These are phyloP conservation scores for Ustanciosporium gigantosporum DNA, from an alignment of 1,284 basidiomycete genomes.

Conservation along the genomic window DNA sequence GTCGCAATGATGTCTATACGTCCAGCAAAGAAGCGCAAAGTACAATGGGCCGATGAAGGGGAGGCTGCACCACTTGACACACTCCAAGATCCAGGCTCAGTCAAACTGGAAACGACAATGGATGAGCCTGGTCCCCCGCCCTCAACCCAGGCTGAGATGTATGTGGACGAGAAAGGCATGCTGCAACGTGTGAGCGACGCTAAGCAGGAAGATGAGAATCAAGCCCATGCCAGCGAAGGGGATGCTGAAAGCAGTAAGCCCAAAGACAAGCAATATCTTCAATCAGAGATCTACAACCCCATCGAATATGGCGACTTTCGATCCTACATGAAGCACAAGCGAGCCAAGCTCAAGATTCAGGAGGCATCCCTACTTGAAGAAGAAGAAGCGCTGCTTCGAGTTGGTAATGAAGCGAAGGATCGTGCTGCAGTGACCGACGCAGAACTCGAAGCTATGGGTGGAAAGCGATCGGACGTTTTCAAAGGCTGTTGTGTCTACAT, in stretches of 20 bases:
- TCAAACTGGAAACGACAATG: neutral
- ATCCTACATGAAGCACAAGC: constrained; percentile 85
- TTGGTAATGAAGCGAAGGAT: neutral
- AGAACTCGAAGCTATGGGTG: constrained; percentile 10
- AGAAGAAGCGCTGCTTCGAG: constrained; percentile 20
- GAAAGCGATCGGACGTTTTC: constrained; percentile 31
- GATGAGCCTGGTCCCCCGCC: neutral
- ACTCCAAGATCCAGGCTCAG: neutral
- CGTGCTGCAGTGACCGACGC: neutral
- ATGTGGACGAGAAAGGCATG: constrained; percentile 1
- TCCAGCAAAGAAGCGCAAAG: constrained; percentile 23
- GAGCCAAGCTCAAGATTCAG: constrained; percentile 69
- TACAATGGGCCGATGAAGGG: constrained; percentile 37
- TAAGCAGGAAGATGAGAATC: neutral
- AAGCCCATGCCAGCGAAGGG: neutral
- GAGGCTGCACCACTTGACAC: neutral
- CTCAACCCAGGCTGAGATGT: no score
- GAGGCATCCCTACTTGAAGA: constrained; percentile 40
- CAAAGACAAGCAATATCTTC: constrained; percentile 15
- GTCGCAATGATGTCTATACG: no score
- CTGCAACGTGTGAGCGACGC: neutral
- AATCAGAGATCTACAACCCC: constrained; percentile 68
- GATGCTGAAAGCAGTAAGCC: neutral
- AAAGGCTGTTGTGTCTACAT: constrained; percentile 65
- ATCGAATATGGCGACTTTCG: constrained; percentile 80